Percentiles rank a stretch among this genome's conserved stretches.
These are phyloP conservation scores for Xylaria scruposa DNA, from an alignment of 495 filamentous ascomycete species.

Conservation along the genomic window DNA sequence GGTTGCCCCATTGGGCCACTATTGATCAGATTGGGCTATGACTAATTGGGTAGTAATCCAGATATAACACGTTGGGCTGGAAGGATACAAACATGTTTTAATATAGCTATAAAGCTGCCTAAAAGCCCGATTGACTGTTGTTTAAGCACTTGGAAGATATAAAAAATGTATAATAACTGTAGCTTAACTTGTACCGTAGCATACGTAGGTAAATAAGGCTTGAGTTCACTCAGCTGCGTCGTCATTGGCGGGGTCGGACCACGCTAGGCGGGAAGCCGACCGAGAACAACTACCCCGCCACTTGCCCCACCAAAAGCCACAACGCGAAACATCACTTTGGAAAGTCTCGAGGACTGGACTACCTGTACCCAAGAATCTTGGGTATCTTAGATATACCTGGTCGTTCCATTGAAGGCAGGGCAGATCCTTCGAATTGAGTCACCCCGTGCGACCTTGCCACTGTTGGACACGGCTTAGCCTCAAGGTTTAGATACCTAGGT, in stretches of 20 bases:
- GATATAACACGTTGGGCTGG: too few species aligned
- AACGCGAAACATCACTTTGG: slow-evolving; percentile 28
- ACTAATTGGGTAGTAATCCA: too few species aligned
- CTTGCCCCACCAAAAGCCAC: slow-evolving; percentile 22
- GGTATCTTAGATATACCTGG: background rate
- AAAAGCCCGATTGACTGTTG: too few species aligned
- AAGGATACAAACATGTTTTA: too few species aligned
- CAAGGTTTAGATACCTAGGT: background rate
- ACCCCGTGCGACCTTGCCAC: background rate
- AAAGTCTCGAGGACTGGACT: background rate
- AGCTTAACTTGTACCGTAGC: too few species aligned
- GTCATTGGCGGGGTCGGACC: slow-evolving; percentile 38
- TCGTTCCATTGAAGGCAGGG: background rate
- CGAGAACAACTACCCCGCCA: slow-evolving; percentile 27
- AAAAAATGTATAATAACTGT: too few species aligned
- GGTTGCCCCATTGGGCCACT: background rate
- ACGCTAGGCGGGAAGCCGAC: background rate
- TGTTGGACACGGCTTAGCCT: background rate
- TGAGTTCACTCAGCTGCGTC: background rate
- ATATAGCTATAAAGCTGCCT: too few species aligned
- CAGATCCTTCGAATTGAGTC: background rate
- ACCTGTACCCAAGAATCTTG: background rate
- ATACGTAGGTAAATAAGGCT: too few species aligned
- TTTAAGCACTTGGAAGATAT: too few species aligned
- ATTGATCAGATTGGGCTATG: too few species aligned